phyloP scores from a whole-genome alignment of 768 basidiomycete genomes.

The Rhizopogon vinicolor region DNA sequence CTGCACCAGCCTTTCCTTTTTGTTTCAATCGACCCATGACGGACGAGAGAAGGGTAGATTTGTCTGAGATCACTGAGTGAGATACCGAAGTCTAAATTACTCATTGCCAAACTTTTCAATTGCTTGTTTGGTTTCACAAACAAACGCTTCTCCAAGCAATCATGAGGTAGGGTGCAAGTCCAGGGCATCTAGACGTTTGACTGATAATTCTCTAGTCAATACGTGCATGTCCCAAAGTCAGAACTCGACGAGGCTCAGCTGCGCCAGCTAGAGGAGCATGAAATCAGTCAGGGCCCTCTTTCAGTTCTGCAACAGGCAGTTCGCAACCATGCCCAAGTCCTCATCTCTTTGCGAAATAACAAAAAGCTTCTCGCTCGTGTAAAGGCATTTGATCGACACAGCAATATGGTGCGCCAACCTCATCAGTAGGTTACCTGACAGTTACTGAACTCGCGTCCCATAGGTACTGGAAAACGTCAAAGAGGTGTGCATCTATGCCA shows the following conservation, averaged over 20 bases:
- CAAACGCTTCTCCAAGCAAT: slow-evolving; percentile 17
- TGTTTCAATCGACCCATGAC: slow-evolving; percentile 72
- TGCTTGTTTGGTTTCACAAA: slow-evolving; percentile 28
- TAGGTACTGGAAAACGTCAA: slow-evolving; percentile 98
- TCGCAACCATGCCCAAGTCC: slow-evolving; percentile 94
- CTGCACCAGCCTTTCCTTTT: slow-evolving; percentile 89
- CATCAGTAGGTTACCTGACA: background rate
- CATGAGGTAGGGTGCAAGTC: slow-evolving; percentile 27
- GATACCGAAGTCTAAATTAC: background rate
- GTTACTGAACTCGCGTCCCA: slow-evolving; percentile 7
- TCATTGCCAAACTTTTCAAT: background rate
- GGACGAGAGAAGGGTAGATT: background rate
- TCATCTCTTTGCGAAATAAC: slow-evolving; percentile 96
- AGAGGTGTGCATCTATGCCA: slow-evolving; percentile 54
- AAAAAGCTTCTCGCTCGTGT: slow-evolving; percentile 95
- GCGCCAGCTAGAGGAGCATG: slow-evolving; percentile 94
- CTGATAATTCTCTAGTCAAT: slow-evolving; percentile 61
- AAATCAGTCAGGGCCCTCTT: slow-evolving; percentile 96
- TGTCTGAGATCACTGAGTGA: background rate
- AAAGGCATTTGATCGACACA: slow-evolving; percentile 98
- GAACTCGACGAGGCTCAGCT: slow-evolving; percentile 97
- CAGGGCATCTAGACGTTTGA: slow-evolving; percentile 2
- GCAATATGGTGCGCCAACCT: slow-evolving; percentile 80
- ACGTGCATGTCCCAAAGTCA: slow-evolving; percentile 93
- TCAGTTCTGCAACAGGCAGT: slow-evolving; percentile 97